Percentiles rank a stretch among this genome's conserved stretches.
Evolutionary conservation across 768 basidiomycete genomes (phyloP).

Genomic region (Pleurotus giganteus): DNA sequence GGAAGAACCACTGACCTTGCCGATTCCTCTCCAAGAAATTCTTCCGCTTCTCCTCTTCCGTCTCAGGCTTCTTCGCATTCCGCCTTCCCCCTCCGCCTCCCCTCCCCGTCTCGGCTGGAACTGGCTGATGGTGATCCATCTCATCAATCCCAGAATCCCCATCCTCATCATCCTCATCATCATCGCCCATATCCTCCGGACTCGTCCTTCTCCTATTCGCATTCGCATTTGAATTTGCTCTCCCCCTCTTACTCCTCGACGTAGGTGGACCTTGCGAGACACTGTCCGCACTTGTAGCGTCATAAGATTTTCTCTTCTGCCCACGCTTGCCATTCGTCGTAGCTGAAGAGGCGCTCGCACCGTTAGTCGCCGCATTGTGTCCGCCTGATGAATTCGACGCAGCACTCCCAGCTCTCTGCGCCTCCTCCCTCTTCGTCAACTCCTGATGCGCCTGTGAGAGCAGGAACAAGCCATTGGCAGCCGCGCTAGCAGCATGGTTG

Average conservation of each 20-base stretch:
- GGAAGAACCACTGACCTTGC: constrained; percentile 70
- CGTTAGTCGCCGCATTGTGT: constrained; percentile 25
- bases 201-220: constrained; percentile 30
- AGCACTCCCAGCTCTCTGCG: constrained; percentile 54
- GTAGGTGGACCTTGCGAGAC: constrained; percentile 24
- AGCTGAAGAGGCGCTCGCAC: constrained; percentile 25
- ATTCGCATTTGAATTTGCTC: constrained; percentile 26
- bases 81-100: constrained; percentile 11
- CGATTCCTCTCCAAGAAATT: constrained; percentile 97
- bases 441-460: constrained; percentile 96
- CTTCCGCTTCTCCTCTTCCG: constrained; percentile 95
- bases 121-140: constrained; percentile 17
- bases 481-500: constrained; percentile 60
- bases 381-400: constrained; percentile 16
- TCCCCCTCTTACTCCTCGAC: constrained; percentile 37
- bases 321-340: constrained; percentile 47
- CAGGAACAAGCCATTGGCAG: constrained; percentile 91
- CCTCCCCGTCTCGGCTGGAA: constrained; percentile 13
- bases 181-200: constrained; percentile 34
- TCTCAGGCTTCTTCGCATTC: constrained; percentile 76
- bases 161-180: constrained; percentile 39
- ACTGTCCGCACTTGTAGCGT: constrained; percentile 31
- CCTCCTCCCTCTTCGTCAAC: constrained; percentile 92
- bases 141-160: constrained; percentile 30
- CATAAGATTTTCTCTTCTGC: constrained; percentile 70